Base-by-base conservation (phyloP, 1,284 basidiomycete genomes). In the Anthracocystis setariae region DNA sequence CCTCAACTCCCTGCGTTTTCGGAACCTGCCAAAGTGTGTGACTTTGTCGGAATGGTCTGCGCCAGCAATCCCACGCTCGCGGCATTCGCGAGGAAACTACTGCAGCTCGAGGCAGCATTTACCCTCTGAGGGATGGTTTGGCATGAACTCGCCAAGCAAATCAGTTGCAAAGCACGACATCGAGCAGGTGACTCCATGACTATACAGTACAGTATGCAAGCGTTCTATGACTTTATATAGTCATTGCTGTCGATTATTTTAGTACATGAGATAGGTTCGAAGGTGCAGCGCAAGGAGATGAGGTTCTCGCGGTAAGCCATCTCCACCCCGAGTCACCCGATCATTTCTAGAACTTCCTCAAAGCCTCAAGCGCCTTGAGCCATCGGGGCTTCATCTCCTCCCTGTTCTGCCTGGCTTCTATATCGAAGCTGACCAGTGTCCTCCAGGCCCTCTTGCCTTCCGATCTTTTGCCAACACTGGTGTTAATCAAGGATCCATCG, bases 331-430 rank as follows among this genome's bases (percentile, higher is more conserved):
- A 5, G 29, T 29, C 29, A 29, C 5, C 18, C 27, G n/a, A 5
- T 20, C 4, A 13, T 12, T 33, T 20, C 40, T 32, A 35, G 4
- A 8, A 3, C 10, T 20, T 21, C 42, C 42, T 44, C 7, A 27
- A 24, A 24, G 33, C 47, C 37, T 72, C 59, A 1, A 72, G 29
- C n/a, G 25, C 40, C 52, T 63, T 72, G 45, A 72, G 43, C 69
- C 69, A 72, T 20, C 60, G 46, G 17, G 69, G 69, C 38, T 67
- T 72, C 20, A 72, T 37, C 29, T 46, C 15, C 39, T 72, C 64
- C 25, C 55, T 46, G 32, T 57, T 47, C 51, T 60, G 63, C 20
- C 69, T 32, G 4, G 55, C 40, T 43, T 50, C 48, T 0, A 72
- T 3, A 45, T 72, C 64, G 8, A 24, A 15, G 5, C 43, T 42